Conservation (phyloP, 768 basidiomycete species). For the Rhizopogon salebrosus region DNA sequence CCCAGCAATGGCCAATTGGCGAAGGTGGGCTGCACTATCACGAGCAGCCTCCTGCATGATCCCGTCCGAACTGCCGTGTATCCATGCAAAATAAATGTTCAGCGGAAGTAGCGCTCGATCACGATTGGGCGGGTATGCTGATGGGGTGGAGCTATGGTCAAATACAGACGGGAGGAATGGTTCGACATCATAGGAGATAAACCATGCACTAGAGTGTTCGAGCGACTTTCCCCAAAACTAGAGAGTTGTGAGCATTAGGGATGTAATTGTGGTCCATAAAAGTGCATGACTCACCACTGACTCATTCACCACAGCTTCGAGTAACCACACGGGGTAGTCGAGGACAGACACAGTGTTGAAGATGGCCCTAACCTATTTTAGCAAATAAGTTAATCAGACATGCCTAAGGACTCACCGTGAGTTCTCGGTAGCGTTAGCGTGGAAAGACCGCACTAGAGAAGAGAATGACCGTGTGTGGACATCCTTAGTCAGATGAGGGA, state of each 20-base stretch:
- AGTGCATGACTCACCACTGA: conserved; percentile 14
- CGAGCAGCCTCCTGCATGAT: conserved; percentile 33
- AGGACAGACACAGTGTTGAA: conserved; percentile 22
- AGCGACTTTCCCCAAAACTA: conserved; percentile 12
- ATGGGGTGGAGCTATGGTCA: conserved; percentile 27
- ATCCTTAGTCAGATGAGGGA: conserved; percentile 1
- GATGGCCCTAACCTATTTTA: conserved; percentile 8
- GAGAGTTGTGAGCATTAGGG: background rate
- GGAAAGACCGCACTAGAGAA: conserved; percentile 20
- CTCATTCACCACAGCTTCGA: conserved; percentile 14
- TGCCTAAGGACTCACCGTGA: conserved; percentile 16
- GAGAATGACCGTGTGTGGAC: conserved; percentile 18
- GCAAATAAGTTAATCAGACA: background rate
- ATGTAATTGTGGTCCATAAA: background rate
- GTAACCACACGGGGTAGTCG: conserved; percentile 13
- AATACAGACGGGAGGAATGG: conserved; percentile 44
- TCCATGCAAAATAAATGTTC: conserved; percentile 43
- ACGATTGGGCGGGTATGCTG: conserved; percentile 45
- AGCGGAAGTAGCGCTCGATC: conserved; percentile 32
- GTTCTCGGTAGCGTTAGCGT: conserved; percentile 12
- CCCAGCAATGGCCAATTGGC: conserved; percentile 30
- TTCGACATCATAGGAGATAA: conserved; percentile 31
- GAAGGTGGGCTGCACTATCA: conserved; percentile 33
- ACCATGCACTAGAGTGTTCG: background rate
- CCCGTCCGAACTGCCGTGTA: conserved; percentile 24